Evolutionary conservation across 768 basidiomycete species (phyloP), one percentile per base, ranked within the genome.

Genomic region (Exidia glandulosa): DNA sequence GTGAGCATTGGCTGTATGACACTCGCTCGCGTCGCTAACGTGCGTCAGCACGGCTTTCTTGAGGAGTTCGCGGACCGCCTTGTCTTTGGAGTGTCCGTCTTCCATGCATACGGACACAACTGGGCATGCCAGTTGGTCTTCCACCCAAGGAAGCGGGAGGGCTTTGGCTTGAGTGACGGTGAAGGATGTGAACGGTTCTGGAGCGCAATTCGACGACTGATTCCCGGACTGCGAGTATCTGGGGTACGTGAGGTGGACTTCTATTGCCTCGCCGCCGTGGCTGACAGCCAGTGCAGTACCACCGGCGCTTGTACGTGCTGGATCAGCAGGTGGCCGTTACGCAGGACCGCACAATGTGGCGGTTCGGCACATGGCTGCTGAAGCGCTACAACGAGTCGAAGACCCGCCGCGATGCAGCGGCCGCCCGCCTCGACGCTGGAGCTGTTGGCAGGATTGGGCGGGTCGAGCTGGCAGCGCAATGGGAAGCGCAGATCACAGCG

Each of bases 21-120:
- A 19, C 19, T 47, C 34, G 27, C 34, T 27, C 19, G 29, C 32
- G 41, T 50, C 54, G 23, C 52, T 31, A 14, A 33, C 29, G 9
- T 23, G 34, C 3, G 3, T 36, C 9, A 48, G 37, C 14, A 65
- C 25, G 62, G 47, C 23, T 45, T 61, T 32, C 45, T 64, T 0
- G 14, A 32, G 0, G 56, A 60, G 31, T 59, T 73, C 31, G 32
- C 45, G 0, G 34, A 56, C 2, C 64, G 72, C 0, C 6, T 77
- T 3, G 14, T 45, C 0, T 74, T 73, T 47, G 69, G 67, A 0
- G 73, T 72, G 0, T 70, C 68, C 5, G 74, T 71, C 1, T 72
- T 77, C 70, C 76, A 78, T 61, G 73, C 71, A 0, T 75, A 74
- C 57, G 71, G 69, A 14, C 75, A 76, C 57, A 67, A 73, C 50